Evolutionary conservation across 2,329 filamentous ascomycete genomes (phyloP).

Genomic region (Gliomastix tumulicola): DNA sequence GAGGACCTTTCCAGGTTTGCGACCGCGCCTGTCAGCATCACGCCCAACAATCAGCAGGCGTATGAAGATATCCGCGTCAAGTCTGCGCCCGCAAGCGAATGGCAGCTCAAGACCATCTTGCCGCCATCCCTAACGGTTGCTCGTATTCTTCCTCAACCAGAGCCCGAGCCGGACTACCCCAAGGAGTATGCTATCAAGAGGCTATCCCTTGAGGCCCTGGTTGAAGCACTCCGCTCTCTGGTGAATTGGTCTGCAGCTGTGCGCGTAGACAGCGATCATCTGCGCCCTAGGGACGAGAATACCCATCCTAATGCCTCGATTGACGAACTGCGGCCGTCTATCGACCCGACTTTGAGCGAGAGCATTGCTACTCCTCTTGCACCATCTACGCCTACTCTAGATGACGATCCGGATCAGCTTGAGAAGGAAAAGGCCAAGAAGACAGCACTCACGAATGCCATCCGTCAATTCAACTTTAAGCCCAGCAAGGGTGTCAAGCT

Average conservation of each 20-base stretch:
- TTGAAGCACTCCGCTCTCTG: constrained; percentile 81
- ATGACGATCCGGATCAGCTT: constrained; percentile 91
- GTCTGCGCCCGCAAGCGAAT: constrained; percentile 58
- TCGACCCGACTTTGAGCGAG: constrained; percentile 62
- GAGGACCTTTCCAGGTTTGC: constrained; percentile 89
- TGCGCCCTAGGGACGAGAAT: constrained; percentile 6
- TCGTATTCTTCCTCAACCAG: constrained; percentile 56
- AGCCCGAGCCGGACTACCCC: constrained; percentile 65
- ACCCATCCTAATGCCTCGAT: constrained; percentile 27
- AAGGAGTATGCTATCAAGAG: constrained; percentile 90
- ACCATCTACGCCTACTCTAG: constrained; percentile 61
- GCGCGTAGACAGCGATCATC: constrained; percentile 44
- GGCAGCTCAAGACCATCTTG: constrained; percentile 79
- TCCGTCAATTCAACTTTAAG: constrained; percentile 95
- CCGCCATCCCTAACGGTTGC: constrained; percentile 81
- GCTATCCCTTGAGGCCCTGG: constrained; percentile 77
- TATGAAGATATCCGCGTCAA: constrained; percentile 75
- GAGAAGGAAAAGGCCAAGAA: constrained; percentile 93
- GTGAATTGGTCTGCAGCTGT: constrained; percentile 79
- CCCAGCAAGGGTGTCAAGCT: constrained; percentile 88
- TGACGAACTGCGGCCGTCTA: constrained; percentile 47
- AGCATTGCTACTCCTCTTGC: constrained; percentile 51
- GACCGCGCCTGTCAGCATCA: constrained; percentile 69
- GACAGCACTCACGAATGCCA: constrained; percentile 82
- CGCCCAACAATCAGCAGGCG: constrained; percentile 70